Evolutionary conservation across 2,329 filamentous ascomycete genomes (phyloP), one percentile per base, ranked within the genome.

Genomic region (Colletotrichum limetticola): DNA sequence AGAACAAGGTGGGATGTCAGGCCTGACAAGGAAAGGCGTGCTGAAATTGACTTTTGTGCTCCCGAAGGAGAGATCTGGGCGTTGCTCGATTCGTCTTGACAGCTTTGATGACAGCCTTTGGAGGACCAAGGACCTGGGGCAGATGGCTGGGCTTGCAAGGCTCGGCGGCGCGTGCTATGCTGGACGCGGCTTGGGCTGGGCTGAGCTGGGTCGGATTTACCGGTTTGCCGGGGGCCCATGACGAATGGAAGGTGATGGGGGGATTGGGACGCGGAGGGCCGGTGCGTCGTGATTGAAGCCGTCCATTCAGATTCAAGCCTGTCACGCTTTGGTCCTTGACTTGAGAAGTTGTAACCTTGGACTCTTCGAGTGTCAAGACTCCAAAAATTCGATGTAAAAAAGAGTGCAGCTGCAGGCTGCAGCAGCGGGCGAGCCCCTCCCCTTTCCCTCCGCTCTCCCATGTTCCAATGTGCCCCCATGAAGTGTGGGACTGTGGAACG

Each of bases 61-160:
- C 62, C 71, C 67, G 63, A 74, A 72, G 37, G 60, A 67, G 58
- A 72, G 71, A 72, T 72, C 68, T 35, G 52, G 68, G 59, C 67
- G 55, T 74, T 63, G 71, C 71, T 74, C 68, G 71, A 72, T 74
- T 72, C 52, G 68, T 74, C 62, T 24, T 72, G 68, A 74, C 71
- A 72, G 68, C n/a, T 63, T 67, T 58, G 52, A 52, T 66, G 68
- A 63, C 68, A 65, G 70, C 63, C 56, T 61, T 66, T 55, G 19
- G 57, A 68, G 63, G 62, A 67, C 64, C 63, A 56, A 35, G 49
- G 46, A 68, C 69, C 69, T 37, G 65, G 65, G 65, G 57, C 57
- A 67, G 19, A 62, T 53, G 42, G 37, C 64, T 19, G 37, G 59
- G 65, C 69, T 68, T 63, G 65, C 55, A 59, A 64, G 53, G 53